Evolutionary conservation across 2,329 filamentous ascomycete genomes (phyloP), one percentile per base, ranked within the genome.

Genomic region (Amauroascus verrucosus): DNA sequence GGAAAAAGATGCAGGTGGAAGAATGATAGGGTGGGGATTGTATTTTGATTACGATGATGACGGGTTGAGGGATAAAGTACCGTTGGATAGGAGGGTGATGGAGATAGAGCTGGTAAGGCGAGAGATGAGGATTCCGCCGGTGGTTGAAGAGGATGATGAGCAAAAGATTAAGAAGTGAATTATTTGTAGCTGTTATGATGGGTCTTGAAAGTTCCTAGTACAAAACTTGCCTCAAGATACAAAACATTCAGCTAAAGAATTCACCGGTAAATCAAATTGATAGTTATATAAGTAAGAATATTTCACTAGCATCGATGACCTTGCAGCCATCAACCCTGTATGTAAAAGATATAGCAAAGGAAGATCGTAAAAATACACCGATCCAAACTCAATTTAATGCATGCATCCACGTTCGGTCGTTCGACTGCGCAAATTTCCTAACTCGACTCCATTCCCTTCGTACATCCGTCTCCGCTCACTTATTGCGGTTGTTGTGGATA

Each of bases 21-120:
- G 38, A 5, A 18, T 51, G 18, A 3, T 51, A 9, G 48, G 48
- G 8, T 74, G 71, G 70, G 70, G 66, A 38, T 50, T 74, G n/a
- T 73, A 73, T 60, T 73, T 67, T 61, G 72, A 75, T 62, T 62
- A 64, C 33, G 65, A 72, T 50, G 64, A 65, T 4, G 69, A 73
- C 61, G 68, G 68, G n/a, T 59, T 74, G 57, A 63, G 53, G 32
- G 55, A 50, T 6, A 38, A 56, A 40, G 55, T 55, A n/a, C 44
- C 55, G 48, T 52, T 48, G 41, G 59, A 56, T 32, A 59, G 54
- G 46, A 60, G 35, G 37, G 62, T 61, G 28, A 48, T 63, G 49
- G 58, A 63, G 52, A 60, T 65, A 20, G 58, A 56, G 53, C 43
- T 64, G 48, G 53, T 58, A 32, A 62, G 62, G 56, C 53, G 52